A percentile compares a stretch with the other conserved stretches of the same genome.
Evolutionary conservation across 257 asterid genomes (phyloP).

Genomic region (Jaltomata sinuosa): DNA sequence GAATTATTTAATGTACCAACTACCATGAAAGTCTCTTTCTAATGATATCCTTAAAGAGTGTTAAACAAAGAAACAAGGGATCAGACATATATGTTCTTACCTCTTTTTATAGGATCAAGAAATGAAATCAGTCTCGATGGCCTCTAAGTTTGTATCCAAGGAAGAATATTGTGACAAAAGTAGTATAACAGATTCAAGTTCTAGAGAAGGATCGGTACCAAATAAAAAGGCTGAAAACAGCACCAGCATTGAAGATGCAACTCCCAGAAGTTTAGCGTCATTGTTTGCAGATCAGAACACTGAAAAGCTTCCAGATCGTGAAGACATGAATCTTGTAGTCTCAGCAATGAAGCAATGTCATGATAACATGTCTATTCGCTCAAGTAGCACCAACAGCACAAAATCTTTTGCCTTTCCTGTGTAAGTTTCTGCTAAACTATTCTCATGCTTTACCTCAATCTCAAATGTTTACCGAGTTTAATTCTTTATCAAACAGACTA

Average conservation of each 20-base stretch:
- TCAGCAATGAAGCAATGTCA: not conserved
- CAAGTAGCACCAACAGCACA: conserved; percentile 28
- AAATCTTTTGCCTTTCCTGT: conserved; percentile 26
- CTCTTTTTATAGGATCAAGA: conserved; percentile 6
- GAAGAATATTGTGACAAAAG: not conserved
- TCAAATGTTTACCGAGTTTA: not conserved
- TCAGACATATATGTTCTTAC: not conserved
- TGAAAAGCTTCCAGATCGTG: not conserved
- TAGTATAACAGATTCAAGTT: not conserved
- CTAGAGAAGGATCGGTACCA: not conserved
- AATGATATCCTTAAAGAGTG: not conserved
- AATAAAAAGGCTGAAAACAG: not conserved
- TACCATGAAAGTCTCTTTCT: not conserved
- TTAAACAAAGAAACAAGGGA: not conserved
- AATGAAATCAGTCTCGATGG: not conserved
- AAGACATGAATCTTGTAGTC: conserved; percentile 1
- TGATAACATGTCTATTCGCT: conserved; percentile 17
- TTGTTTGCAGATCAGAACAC: not conserved
- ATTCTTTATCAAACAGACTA: conserved; percentile 4
- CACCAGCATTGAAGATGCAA: not conserved
- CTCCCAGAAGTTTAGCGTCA: not conserved
- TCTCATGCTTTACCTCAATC: not conserved
- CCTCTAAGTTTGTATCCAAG: not conserved
- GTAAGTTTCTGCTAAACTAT: conserved; percentile 5
- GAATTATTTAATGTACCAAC: not conserved